Conservation (phyloP, 2,329 filamentous ascomycete genomes). For the Aureobasidium sp. region DNA sequence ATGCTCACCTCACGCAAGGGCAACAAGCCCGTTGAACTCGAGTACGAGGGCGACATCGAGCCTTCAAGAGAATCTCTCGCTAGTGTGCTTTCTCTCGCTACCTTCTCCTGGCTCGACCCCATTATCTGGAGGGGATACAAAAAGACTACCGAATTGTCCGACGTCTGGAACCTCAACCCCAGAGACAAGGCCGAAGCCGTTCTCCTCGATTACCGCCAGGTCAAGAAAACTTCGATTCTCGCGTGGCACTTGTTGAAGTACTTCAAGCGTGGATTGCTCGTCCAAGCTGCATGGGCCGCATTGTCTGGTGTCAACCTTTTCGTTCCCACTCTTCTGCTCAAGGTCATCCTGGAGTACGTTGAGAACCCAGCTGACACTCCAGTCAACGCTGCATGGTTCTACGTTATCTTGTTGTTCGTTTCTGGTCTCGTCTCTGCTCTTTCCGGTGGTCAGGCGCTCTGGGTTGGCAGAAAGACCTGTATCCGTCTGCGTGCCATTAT, state of each 20-base stretch:
- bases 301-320: conserved; percentile 83
- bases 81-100: conserved; percentile 78
- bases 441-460: conserved; percentile 77
- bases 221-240: conserved; percentile 72
- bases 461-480: conserved; percentile 89
- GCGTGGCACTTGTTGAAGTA: conserved; percentile 74
- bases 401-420: conserved; percentile 80
- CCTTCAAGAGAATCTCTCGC: conserved; percentile 81
- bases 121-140: conserved; percentile 86
- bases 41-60: conserved; percentile 81
- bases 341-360: conserved; percentile 89
- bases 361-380: conserved; percentile 70
- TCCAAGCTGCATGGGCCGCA: conserved; percentile 73
- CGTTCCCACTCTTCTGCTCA: conserved; percentile 80
- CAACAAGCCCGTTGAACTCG: conserved; percentile 78
- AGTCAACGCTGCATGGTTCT: conserved; percentile 86
- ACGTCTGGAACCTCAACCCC: conserved; percentile 86
- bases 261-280: conserved; percentile 67
- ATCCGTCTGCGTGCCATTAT: conserved; percentile 90
- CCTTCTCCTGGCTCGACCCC: conserved; percentile 83
- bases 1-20: conserved; percentile 79
- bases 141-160: conserved; percentile 68
- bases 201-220: conserved; percentile 71
- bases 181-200: conserved; percentile 80
- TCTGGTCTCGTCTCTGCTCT: conserved; percentile 75